Evolutionary conservation across 768 basidiomycete genomes (phyloP).

Genomic region (Xanthoconium stramineum): DNA sequence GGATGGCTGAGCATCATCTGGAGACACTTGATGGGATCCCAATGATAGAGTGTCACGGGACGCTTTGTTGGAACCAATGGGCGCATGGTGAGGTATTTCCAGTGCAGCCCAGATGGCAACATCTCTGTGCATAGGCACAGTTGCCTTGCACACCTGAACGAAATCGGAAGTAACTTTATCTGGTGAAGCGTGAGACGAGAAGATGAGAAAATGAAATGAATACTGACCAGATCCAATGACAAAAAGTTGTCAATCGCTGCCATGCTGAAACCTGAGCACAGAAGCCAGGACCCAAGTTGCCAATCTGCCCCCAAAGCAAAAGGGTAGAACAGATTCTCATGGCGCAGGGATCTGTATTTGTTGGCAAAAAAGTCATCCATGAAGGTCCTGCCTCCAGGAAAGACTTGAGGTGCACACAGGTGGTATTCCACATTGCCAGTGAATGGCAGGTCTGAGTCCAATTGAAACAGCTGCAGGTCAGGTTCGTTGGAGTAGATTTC

Average conservation of each 20-base stretch:
- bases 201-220: too few species aligned
- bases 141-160: too few species aligned
- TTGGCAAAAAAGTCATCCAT: not conserved
- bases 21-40: not conserved
- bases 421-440: not conserved
- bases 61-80: too few species aligned
- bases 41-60: not conserved
- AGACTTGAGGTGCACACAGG: not conserved
- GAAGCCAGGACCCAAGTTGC: too few species aligned
- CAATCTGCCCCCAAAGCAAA: not conserved
- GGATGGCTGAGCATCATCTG: constrained; percentile 1
- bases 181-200: too few species aligned
- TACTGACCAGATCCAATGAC: not conserved
- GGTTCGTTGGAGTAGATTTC: too few species aligned
- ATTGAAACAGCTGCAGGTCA: too few species aligned
- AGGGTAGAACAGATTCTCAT: not conserved
- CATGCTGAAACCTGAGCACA: not conserved
- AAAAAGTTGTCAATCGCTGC: not conserved
- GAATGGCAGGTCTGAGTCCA: not conserved
- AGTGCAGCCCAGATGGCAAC: too few species aligned
- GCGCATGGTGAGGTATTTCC: too few species aligned
- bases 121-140: too few species aligned
- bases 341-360: not conserved
- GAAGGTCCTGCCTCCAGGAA: not conserved
- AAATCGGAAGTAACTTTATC: too few species aligned